Conservation (phyloP, 441 rosid genomes). For the Syzygium malaccense region DNA sequence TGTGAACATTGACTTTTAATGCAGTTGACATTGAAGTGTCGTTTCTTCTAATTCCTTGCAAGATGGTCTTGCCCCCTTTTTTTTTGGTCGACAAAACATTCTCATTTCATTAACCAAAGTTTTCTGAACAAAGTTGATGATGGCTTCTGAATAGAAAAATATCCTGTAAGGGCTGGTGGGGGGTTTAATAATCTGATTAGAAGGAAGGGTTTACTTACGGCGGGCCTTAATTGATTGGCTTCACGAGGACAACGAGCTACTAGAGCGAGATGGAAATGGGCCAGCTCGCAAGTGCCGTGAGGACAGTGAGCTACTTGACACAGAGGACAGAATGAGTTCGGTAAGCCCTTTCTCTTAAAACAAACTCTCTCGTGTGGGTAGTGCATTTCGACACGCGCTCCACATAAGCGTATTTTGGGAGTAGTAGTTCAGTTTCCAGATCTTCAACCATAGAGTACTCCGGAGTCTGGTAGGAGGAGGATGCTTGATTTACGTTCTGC, state of each 20-base stretch:
- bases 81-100: not conserved
- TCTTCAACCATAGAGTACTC: not conserved
- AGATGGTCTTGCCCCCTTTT: too few species aligned
- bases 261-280: not conserved
- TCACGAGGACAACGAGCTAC: not conserved
- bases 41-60: not conserved
- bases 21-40: not conserved
- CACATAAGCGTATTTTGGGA: not conserved
- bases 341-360: not conserved
- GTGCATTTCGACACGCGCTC: rapidly evolving
- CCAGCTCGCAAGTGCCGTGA: not conserved
- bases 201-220: not conserved
- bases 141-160: not conserved
- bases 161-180: not conserved
- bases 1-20: not conserved
- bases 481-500: not conserved
- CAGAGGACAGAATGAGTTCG: not conserved
- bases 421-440: not conserved
- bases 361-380: not conserved
- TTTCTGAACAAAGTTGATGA: not conserved
- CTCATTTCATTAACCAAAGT: not conserved
- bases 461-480: not conserved
- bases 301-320: not conserved
- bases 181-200: not conserved
- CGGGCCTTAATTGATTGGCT: not conserved